phyloP scores from a whole-genome alignment of 2,329 filamentous ascomycete genomes.

The Paraphoma sp. region DNA sequence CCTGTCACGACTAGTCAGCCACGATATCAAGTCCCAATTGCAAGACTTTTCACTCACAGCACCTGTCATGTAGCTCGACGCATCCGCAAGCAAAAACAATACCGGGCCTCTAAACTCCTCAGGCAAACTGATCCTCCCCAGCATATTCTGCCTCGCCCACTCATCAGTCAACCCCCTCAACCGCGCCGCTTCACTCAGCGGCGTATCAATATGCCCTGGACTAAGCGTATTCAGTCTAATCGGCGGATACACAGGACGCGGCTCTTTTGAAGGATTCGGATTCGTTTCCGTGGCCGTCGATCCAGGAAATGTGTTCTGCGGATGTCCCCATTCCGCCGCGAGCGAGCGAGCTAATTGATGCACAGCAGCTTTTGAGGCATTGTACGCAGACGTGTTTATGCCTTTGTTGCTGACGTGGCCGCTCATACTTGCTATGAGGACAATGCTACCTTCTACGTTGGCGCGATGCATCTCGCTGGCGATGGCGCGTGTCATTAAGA shows the following conservation, averaged over 20 bases:
- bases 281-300: slow-evolving; percentile 25
- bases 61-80: slow-evolving; percentile 70
- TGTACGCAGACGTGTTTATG: slow-evolving; percentile 57
- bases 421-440: slow-evolving; percentile 49
- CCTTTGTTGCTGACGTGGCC: slow-evolving; percentile 45
- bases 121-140: slow-evolving; percentile 39
- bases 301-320: slow-evolving; percentile 50
- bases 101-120: slow-evolving; percentile 24
- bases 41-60: slow-evolving; percentile 20
- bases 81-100: slow-evolving; percentile 33
- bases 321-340: slow-evolving; percentile 56
- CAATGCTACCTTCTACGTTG: slow-evolving; percentile 43
- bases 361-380: slow-evolving; percentile 62
- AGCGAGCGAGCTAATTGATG: slow-evolving; percentile 59
- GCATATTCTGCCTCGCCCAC: slow-evolving; percentile 42
- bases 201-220: slow-evolving; percentile 62
- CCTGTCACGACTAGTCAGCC: slow-evolving; percentile 11
- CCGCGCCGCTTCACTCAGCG: slow-evolving; percentile 37
- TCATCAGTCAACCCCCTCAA: slow-evolving; percentile 13
- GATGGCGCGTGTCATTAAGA: slow-evolving; percentile 42
- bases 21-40: neutral
- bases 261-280: slow-evolving; percentile 17
- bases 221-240: slow-evolving; percentile 62
- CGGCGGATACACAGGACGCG: slow-evolving; percentile 35
- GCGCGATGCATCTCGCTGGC: slow-evolving; percentile 40